Evolutionary conservation across 257 asterid species (phyloP), one percentile per base, ranked within the genome.

Genomic region (Oldenlandia corymbosa): DNA sequence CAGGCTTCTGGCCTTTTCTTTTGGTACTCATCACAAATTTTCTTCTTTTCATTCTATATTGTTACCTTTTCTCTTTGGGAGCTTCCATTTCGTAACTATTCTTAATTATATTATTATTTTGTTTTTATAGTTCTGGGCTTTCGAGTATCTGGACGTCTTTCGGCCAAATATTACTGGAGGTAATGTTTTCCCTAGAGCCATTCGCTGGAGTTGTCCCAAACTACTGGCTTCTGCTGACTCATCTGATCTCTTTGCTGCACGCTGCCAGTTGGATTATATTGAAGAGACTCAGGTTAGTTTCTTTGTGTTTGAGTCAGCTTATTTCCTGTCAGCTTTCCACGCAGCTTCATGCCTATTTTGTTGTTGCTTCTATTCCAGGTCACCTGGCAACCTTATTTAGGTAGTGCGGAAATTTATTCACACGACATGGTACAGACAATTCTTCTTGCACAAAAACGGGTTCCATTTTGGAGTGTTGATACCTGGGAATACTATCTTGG

Each of bases 1-100:
- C 70, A n/a, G 62, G 70, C 45, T 65, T 65, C 54, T 65, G 70
- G 70, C 69, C 69, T 36, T 64, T 64, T 64, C 69, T 64, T 37
- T 50, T 64, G 69, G 60, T 51, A 45, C 50, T 21, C 16, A 23
- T 51, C 60, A 14, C 24, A 23, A 60, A 7, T 8, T 50, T 23
- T 10, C 14, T 51, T 26, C 12, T 32, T n/a, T 30, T 48, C 21
- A 57, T 32, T 7, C 21, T 36, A 13, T 41, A 13, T 54, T 27
- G 47, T 26, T 53, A 6, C 32, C n/a, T 7, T 37, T 52, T 14
- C 34, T 8, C 27, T 65, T 53, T 23, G 12, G 11, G 32, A 16
- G 13, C 12, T 23, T 13, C 4, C 6, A 20, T 21, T 26, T 23
- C 24, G 41, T 41, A 24, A 8, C 13, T 42, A n/a, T n/a, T n/a